Evolutionary conservation across 306 rosid genomes (phyloP).

Genomic region (Sphenostylis stenocarpa): DNA sequence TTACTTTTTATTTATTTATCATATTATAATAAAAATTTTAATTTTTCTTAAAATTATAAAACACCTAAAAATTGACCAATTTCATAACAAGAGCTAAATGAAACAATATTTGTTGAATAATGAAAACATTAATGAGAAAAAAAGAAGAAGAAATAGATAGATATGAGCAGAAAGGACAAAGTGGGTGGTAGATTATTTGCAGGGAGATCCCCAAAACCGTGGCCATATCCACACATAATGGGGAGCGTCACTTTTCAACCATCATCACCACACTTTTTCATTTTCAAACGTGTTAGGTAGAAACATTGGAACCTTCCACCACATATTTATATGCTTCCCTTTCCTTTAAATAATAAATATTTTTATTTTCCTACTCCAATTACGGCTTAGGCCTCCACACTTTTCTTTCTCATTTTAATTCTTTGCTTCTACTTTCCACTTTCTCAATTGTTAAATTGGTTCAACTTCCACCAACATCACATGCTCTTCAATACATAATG

Average conservation of each 20-base stretch:
- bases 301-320: constrained; percentile 35
- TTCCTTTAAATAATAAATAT: background rate
- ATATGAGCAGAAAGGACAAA: constrained; percentile 7
- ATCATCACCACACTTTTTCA: constrained; percentile 2
- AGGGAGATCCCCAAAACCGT: background rate
- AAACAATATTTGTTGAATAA: too few relatives aligned
- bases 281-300: constrained; percentile 39
- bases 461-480: constrained; percentile 28
- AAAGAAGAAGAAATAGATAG: background rate
- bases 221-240: background rate
- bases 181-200: background rate
- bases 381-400: too few relatives aligned
- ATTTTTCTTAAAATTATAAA: too few relatives aligned
- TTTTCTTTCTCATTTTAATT: background rate
- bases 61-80: too few relatives aligned
- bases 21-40: too few relatives aligned
- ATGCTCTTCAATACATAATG: background rate
- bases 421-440: background rate
- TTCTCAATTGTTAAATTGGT: constrained; percentile 1
- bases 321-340: constrained; percentile 2
- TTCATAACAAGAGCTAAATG: too few relatives aligned
- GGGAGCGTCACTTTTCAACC: constrained; percentile 15
- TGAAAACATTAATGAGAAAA: too few relatives aligned
- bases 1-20: too few relatives aligned
- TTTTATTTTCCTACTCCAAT: background rate